Base-by-base conservation (phyloP, 78 protist genomes). In the Speleostelium caveatum region DNA sequence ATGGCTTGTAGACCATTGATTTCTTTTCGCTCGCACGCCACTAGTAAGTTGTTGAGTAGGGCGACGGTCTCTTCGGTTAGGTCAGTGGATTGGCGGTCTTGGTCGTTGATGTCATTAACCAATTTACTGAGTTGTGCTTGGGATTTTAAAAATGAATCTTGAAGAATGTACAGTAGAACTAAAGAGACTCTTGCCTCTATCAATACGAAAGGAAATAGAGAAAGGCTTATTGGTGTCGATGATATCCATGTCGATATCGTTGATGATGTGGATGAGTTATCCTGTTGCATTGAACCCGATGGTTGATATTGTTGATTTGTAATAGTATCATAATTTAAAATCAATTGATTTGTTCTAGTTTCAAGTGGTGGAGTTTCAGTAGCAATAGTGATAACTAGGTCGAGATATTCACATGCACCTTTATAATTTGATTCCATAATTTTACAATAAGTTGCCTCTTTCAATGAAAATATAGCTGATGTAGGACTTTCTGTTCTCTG, bases 21-120 rank as follows among this genome's bases (percentile, higher is more conserved):
- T 45, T 83, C 90, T 42, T 83, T 83, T 69, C 90, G 67, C 53
- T 83, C 90, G 42, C 90, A 83, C 2, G 90, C 76, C 36, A 83
- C 65, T 28, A 83, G 41, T 69, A 83, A 60, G 32, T 83, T 83
- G 8, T 83, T 83, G 22, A 83, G 38, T 19, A 83, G 66, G 21
- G 90, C 76, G 42, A 83, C 33, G 0, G 80, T 69, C 32, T 83
- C 90, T 36, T 83, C 90, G 3, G 90, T 56, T 17, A 69, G 53
- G 26, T 69, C 78, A 21, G 90, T 42, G 30, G 42, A 55, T 59
- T 83, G 76, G 39, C 69, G 59, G 28, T 79, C 76, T 56, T 73
- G 80, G 26, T 83, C 90, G n/a, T 67, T 83, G 2, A 83, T 42
- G 32, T 83, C 90, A 24, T 67, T 83, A 7, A 83, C 90, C 32